Conservation (phyloP, 805 yeast genomes). For the Metschnikowia proteae region DNA sequence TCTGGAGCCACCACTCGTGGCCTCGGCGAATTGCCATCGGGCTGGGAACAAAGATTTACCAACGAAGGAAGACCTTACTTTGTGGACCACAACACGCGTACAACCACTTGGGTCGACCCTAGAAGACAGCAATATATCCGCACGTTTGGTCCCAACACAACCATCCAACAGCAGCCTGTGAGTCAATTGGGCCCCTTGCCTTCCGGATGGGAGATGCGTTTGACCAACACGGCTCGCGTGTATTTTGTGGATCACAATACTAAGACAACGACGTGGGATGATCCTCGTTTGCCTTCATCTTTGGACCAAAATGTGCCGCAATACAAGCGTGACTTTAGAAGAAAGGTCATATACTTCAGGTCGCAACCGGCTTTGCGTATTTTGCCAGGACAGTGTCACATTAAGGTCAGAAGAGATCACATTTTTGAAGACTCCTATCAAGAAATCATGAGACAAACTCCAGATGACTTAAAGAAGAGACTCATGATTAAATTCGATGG, state of each 20-base stretch:
- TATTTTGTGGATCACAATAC: slow-evolving; percentile 99
- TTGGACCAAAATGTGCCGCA: slow-evolving; percentile 98
- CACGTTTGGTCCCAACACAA: slow-evolving; percentile 85
- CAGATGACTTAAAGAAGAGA: slow-evolving; percentile 96
- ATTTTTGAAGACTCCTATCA: slow-evolving; percentile 97
- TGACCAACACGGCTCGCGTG: slow-evolving; percentile 97
- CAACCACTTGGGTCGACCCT: slow-evolving; percentile 99
- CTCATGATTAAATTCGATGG: slow-evolving; percentile 98
- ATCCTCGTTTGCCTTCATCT: slow-evolving; percentile 95
- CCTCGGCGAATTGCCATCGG: slow-evolving; percentile 93
- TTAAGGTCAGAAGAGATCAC: slow-evolving; percentile 94
- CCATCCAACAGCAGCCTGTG: slow-evolving; percentile 96
- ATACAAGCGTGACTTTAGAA: slow-evolving; percentile 96
- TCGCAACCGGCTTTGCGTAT: slow-evolving; percentile 97
- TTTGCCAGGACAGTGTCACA: slow-evolving; percentile 97
- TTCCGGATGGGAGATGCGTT: slow-evolving; percentile 99
- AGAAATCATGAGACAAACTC: slow-evolving; percentile 98
- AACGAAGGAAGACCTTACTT: slow-evolving; percentile 98
- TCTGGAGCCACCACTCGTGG: slow-evolving; percentile 93
- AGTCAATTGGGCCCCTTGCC: slow-evolving; percentile 97
- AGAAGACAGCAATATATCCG: slow-evolving; percentile 97
- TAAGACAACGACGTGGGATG: slow-evolving; percentile 99
- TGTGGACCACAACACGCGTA: slow-evolving; percentile 98
- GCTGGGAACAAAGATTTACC: slow-evolving; percentile 98
- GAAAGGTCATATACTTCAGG: slow-evolving; percentile 95